Evolutionary conservation across 257 asterid species (phyloP).

Genomic region (Orobanche coerulescens): DNA sequence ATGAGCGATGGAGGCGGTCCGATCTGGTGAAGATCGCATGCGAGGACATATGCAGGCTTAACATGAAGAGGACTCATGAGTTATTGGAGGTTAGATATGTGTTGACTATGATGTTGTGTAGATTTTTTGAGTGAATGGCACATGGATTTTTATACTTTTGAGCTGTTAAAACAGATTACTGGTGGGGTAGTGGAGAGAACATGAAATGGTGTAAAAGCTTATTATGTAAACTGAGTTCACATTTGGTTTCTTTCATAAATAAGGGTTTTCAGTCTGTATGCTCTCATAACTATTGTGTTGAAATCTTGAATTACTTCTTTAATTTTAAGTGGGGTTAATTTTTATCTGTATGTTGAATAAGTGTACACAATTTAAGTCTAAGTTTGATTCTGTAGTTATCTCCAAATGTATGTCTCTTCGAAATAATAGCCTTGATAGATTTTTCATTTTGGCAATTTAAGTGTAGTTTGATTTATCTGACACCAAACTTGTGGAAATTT

Average conservation of each 20-base stretch:
- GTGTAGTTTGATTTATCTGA: conserved; percentile 13
- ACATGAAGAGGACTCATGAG: conserved; percentile 97
- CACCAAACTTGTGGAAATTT: conserved; percentile 21
- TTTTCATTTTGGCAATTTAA: background rate
- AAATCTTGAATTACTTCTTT: background rate
- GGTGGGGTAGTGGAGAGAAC: background rate
- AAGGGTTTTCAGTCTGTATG: background rate
- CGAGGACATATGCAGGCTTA: conserved; percentile 78
- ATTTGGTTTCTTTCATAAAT: background rate
- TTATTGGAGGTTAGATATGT: conserved; percentile 62
- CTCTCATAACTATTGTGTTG: background rate
- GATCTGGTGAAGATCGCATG: conserved; percentile 78
- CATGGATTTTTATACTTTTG: background rate
- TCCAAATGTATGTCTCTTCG: no score
- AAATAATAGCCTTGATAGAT: background rate
- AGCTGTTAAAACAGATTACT: background rate
- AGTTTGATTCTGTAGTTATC: conserved; percentile 4
- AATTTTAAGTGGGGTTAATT: background rate
- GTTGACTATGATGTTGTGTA: background rate
- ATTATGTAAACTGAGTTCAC: background rate
- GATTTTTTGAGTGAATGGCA: background rate
- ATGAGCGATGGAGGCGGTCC: conserved; percentile 84
- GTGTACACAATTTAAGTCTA: background rate
- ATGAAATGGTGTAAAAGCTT: background rate
- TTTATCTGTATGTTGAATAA: background rate